Base-by-base conservation (phyloP, 2,329 filamentous ascomycete species). In the Ascochyta lentis region DNA sequence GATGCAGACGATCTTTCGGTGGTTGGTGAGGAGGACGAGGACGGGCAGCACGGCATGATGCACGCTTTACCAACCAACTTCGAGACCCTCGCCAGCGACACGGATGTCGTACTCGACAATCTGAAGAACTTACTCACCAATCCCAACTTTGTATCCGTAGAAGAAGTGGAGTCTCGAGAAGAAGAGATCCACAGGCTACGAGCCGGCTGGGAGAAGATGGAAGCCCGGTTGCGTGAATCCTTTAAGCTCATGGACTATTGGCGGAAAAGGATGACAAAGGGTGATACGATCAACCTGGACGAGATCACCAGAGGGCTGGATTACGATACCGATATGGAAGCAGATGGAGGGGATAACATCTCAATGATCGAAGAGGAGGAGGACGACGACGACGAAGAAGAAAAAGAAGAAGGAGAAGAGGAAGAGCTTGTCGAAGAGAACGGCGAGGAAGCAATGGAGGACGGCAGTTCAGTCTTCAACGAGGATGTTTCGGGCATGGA, bases 91-190 rank as follows among this genome's bases (percentile, higher is more conserved):
- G 86, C 89, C 0, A 72, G 78, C 8, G 90, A 96, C 61, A 86
- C 97, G 77, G 88, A 93, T 49, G 80, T 80, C 6, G 87, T 96
- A 9, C 82, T 98, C 57, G 86, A 90, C 31, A 92, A 96, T 70
- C 84, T 99, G 61, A 86, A 90, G 62, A 89, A 84, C 2, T 85
- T 99, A 34, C 81, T 99, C 40, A 97, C 92, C 8, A 98, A 98
- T 69, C 95, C 95, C 1, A 96, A 93, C 2, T 99, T 98, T 73
- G 95, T 97, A 13, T 91, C 94, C 0, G 86, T 98, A 22, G 95
- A 98, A 67, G 95, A 98, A 74, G 92, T 99, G 2, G 89, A 96
- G 69, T 79, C 92, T n/a, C 87, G 94, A 50, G 94, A 99, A 61
- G 89, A 96, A 56, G 93, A 97, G 73, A 98, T 99, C 61, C 83